phyloP scores from a whole-genome alignment of 2,329 filamentous ascomycete genomes.

The Alternaria brassicicola region DNA sequence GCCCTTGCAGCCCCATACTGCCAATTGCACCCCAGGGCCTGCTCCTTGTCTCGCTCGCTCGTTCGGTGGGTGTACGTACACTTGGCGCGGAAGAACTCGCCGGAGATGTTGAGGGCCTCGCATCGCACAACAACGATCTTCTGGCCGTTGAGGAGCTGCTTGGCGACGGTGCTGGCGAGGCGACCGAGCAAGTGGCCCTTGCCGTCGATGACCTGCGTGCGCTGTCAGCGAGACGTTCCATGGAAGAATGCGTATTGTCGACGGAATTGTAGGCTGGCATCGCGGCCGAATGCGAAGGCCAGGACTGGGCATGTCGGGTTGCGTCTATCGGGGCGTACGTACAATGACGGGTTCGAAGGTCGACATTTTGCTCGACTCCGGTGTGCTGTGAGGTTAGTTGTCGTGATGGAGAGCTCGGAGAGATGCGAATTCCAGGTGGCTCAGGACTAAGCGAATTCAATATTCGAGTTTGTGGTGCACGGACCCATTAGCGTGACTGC shows the following conservation, averaged over 20 bases:
- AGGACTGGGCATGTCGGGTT: slow-evolving; percentile 1
- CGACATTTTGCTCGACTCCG: slow-evolving; percentile 62
- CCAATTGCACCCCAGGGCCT: slow-evolving; percentile 21
- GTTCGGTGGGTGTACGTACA: slow-evolving; percentile 71
- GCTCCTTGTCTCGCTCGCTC: slow-evolving; percentile 21
- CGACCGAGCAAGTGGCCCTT: slow-evolving; percentile 99
- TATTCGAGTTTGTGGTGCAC: slow-evolving; percentile 11
- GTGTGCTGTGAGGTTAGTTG: slow-evolving; percentile 44
- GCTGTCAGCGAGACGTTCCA: slow-evolving; percentile 37
- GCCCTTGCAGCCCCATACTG: background rate
- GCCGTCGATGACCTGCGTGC: slow-evolving; percentile 84
- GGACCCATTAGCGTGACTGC: slow-evolving; percentile 10
- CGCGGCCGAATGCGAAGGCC: slow-evolving; percentile 19
- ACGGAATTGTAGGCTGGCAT: slow-evolving; percentile 12
- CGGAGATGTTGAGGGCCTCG: slow-evolving; percentile 99
- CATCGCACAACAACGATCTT: slow-evolving; percentile 99
- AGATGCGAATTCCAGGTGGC: slow-evolving; percentile 15
- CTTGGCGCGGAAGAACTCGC: slow-evolving; percentile 99
- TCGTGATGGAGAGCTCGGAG: slow-evolving; percentile 21
- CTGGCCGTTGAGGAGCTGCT: slow-evolving; percentile 98
- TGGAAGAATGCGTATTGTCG: slow-evolving; percentile 11
- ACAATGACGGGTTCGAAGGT: slow-evolving; percentile 69
- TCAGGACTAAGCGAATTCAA: slow-evolving; percentile 14
- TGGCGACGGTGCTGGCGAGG: slow-evolving; percentile 96
- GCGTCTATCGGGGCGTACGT: slow-evolving; percentile 50